phyloP scores from a whole-genome alignment of 2,329 filamentous ascomycete genomes.

The Blastomyces percursus region DNA sequence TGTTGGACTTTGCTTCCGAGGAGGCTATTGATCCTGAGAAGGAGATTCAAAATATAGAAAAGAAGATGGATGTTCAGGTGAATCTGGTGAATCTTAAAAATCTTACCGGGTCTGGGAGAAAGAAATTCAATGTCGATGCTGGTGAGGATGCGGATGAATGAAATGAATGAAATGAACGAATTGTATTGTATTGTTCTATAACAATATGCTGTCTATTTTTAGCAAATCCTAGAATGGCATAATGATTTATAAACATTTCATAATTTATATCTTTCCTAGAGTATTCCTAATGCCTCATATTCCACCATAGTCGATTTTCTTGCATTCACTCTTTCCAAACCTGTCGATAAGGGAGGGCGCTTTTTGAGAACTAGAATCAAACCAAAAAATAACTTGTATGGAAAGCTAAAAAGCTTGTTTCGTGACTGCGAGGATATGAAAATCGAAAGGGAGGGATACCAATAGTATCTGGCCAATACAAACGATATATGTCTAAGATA shows the following conservation, averaged over 20 bases:
- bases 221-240: not conserved
- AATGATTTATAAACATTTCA: not conserved
- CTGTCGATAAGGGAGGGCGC: not conserved
- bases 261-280: not conserved
- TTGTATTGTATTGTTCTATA: not conserved
- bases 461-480: not conserved
- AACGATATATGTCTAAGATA: not conserved
- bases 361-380: not conserved
- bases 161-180: too few relatives aligned
- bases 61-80: slow-evolving; percentile 82
- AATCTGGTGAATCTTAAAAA: slow-evolving; percentile 85
- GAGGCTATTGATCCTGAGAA: slow-evolving; percentile 87
- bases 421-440: not conserved
- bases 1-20: slow-evolving; percentile 81
- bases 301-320: not conserved
- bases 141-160: slow-evolving; percentile 42
- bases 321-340: not conserved
- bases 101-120: slow-evolving; percentile 68
- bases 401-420: not conserved
- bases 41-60: slow-evolving; percentile 93
- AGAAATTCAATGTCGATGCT: slow-evolving; percentile 77
- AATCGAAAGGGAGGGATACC: not conserved
- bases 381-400: not conserved
- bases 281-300: not conserved
- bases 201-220: not conserved